Base-by-base conservation (phyloP, 805 yeast genomes). In the Spathaspora hagerdaliae region DNA sequence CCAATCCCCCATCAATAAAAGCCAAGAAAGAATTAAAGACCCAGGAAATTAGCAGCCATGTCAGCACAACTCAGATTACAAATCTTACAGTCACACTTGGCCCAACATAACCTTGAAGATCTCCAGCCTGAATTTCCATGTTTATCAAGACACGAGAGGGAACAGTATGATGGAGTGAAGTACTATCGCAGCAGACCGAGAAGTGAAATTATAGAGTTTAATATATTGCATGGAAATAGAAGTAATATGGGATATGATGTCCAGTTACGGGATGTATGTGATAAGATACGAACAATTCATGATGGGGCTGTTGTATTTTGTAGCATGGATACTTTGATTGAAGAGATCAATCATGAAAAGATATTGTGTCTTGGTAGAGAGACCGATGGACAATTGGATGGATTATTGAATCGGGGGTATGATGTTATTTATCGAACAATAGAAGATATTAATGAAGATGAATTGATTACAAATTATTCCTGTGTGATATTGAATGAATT, bases 81-180 rank as follows among this genome's bases (percentile, higher is more conserved):
- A 14, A 53, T 58, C 57, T 31, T 58, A 6, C 49, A 48, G 27
- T 41, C 54, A 14, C 63, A 58, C 45, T 27, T 58, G 14, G 42
- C 43, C 31, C 32, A 35, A 8, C 38, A 41, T 24, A 37, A 36
- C 14, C 38, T 35, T 14, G 27, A 35, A 7, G 50, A 44, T 14
- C 31, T 45, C 19, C 31, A 29, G 19, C 53, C 50, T 7, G 53
- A 52, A 31, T 59, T 58, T 39, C 63, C 63, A 6, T 34, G 43
- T 42, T 39, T 58, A 14, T 39, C 50, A 3, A 40, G 24, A 26
- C 41, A 42, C 15, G 61, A 57, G 27, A 46, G 60, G 26, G 37
- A 38, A 14, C 27, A 43, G 31, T 56, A 55, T 43, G 39, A 48
- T 32, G 51, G 51, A 8, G 31, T 38, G 32, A 13, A 34, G 26